Conservation (phyloP, 148 eudicot genomes). For the Silene uniflora region DNA sequence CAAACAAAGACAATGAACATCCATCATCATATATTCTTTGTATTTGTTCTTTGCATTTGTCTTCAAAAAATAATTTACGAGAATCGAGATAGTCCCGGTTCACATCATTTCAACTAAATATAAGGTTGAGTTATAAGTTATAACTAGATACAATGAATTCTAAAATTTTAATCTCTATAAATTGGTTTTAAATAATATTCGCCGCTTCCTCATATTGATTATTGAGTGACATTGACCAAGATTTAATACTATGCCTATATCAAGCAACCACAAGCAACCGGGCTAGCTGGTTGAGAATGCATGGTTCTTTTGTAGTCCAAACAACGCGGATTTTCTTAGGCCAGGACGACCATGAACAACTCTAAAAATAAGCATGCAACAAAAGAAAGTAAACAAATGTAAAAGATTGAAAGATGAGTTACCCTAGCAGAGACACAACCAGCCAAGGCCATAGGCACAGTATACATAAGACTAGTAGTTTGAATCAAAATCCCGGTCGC, state of each 20-base stretch:
- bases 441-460: constrained; percentile 92
- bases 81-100: background rate
- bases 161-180: too few relatives aligned
- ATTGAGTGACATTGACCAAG: too few relatives aligned
- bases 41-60: constrained; percentile 17
- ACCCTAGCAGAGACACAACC: constrained; percentile 93
- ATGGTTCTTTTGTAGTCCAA: too few relatives aligned
- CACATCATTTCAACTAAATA: too few relatives aligned
- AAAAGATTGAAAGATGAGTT: constrained; percentile 11
- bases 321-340: background rate
- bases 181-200: too few relatives aligned
- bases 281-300: too few relatives aligned
- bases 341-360: background rate
- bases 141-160: background rate
- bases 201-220: too few relatives aligned
- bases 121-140: too few relatives aligned
- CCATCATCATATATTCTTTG: background rate
- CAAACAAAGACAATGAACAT: constrained; percentile 12
- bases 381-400: constrained; percentile 2
- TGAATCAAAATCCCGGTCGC: constrained; percentile 88
- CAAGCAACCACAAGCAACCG: too few relatives aligned
- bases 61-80: background rate
- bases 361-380: too few relatives aligned
- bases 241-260: too few relatives aligned
- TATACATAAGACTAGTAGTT: constrained; percentile 85